Percentiles rank a stretch among this genome's conserved stretches.
Evolutionary conservation across 331 rosid genomes (phyloP).

Genomic region (Quercus phellos): DNA sequence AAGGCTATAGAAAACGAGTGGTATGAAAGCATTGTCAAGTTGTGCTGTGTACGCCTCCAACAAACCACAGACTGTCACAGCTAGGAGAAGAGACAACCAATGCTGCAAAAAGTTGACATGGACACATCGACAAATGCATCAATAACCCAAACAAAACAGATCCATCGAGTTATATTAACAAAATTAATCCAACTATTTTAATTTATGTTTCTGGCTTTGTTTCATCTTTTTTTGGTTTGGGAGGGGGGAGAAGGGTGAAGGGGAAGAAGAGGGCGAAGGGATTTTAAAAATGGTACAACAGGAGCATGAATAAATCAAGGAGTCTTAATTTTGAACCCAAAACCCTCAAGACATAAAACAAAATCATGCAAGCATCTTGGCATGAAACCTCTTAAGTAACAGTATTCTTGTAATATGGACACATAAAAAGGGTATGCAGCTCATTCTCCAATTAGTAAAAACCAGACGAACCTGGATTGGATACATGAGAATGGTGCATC

Average conservation of each 20-base stretch:
- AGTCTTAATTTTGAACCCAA: background rate
- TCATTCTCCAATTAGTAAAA: no score
- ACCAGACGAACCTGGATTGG: no score
- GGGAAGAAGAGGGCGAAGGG: background rate
- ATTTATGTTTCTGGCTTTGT: background rate
- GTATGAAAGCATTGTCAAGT: constrained; percentile 58
- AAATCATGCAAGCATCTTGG: background rate
- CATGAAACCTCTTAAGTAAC: background rate
- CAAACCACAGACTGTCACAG: constrained; percentile 48
- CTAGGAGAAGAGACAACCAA: constrained; percentile 48
- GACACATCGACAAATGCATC: background rate
- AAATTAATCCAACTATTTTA: background rate
- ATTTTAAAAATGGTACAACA: background rate
- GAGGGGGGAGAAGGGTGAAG: background rate
- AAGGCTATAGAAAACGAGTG: constrained; percentile 53
- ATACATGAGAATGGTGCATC: no score
- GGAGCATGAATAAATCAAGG: background rate
- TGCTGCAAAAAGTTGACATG: constrained; percentile 28
- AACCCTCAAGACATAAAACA: background rate
- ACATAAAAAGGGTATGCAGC: background rate
- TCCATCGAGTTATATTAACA: background rate
- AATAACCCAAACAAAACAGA: background rate
- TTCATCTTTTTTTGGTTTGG: background rate
- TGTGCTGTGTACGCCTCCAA: constrained; percentile 61
- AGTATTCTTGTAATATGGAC: background rate